A percentile compares a stretch with the other conserved stretches of the same genome.
Conservation (phyloP, 176 grass and related monocot genomes). For the Bonia amplexicaulis region DNA sequence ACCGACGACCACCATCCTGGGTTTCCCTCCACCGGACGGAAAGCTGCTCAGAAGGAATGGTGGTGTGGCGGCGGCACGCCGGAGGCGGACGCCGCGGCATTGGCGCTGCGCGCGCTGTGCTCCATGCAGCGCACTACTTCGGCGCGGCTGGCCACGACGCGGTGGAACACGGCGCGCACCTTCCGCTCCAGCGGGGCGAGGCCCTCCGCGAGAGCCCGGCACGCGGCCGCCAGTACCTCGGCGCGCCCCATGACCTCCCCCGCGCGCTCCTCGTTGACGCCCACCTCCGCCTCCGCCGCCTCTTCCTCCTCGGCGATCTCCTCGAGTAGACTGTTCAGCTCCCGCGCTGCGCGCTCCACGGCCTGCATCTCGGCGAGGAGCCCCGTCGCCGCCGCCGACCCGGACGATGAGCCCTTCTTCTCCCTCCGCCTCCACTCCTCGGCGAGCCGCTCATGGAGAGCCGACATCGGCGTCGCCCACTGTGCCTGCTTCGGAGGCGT, state of each 20-base stretch:
- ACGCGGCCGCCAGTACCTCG: conserved; percentile 52
- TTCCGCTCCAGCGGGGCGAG: conserved; percentile 69
- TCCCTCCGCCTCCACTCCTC: conserved; percentile 65
- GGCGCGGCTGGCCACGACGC: conserved; percentile 53
- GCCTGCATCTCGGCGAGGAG: conserved; percentile 76
- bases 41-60: conserved; percentile 33
- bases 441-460: conserved; percentile 61
- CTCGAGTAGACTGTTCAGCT: conserved; percentile 55
- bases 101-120: conserved; percentile 35
- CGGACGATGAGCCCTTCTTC: conserved; percentile 35
- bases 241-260: conserved; percentile 44
- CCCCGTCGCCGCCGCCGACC: conserved; percentile 6
- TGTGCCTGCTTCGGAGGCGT: conserved; percentile 60
- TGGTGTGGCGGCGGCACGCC: conserved; percentile 19
- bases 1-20: neutral
- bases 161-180: conserved; percentile 82
- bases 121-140: conserved; percentile 60
- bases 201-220: conserved; percentile 59
- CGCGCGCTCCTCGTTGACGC: conserved; percentile 21
- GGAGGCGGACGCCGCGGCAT: conserved; percentile 20
- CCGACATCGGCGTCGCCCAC: conserved; percentile 57
- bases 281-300: neutral
- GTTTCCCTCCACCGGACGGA: neutral
- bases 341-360: conserved; percentile 49
- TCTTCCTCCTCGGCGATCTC: conserved; percentile 42